A percentile compares a stretch with the other conserved stretches of the same genome.
phyloP scores from a whole-genome alignment of 306 rosid genomes.

The Sindora glabra region DNA sequence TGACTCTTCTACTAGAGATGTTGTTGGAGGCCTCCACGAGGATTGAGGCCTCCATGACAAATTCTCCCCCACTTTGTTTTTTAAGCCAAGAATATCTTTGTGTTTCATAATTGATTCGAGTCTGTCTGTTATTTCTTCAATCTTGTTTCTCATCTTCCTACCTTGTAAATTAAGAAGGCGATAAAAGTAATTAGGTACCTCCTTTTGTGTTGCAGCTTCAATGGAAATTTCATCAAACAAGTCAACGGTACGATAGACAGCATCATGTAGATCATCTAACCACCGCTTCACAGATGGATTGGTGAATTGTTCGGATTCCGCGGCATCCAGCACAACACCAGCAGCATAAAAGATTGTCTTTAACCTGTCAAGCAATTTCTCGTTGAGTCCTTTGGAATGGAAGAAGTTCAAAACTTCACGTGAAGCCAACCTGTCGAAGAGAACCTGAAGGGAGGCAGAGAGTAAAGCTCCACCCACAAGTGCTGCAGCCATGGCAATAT shows the following conservation, averaged over 20 bases:
- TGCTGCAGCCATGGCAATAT: no score
- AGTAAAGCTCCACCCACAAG: no score
- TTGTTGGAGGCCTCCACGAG: neutral
- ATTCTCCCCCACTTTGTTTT: neutral
- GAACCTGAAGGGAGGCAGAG: no score
- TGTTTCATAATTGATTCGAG: neutral
- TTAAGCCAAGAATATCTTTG: neutral
- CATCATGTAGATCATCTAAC: neutral
- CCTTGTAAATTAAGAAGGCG: neutral
- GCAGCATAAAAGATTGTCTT: neutral
- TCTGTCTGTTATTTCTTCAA: neutral
- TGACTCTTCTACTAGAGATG: neutral
- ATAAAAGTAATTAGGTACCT: neutral
- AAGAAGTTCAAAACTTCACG: no score
- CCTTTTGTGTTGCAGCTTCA: neutral
- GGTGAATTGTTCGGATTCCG: neutral
- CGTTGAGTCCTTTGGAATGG: no score
- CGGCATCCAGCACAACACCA: neutral
- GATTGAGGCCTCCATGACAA: no score
- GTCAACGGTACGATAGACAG: neutral
- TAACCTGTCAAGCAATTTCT: no score
- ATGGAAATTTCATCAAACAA: slow-evolving; percentile 7
- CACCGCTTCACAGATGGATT: neutral
- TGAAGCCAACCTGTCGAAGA: no score
- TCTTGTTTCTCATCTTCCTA: neutral